Evolutionary conservation across 805 yeast genomes (phyloP).

Genomic region (Candida sithepensis): DNA sequence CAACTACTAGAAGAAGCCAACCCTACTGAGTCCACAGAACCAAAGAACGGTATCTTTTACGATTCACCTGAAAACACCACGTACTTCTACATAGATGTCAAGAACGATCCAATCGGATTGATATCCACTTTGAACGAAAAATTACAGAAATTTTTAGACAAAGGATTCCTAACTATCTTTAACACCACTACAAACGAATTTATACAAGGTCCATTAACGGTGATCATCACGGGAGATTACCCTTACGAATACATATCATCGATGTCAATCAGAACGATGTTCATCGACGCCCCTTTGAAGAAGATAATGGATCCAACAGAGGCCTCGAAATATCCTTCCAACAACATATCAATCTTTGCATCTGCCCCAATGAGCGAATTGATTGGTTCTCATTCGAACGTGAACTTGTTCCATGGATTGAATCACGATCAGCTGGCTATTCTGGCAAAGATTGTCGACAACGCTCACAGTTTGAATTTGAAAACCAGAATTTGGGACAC

Average conservation of each 20-base stretch:
- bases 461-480: slow-evolving; percentile 49
- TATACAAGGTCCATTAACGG: slow-evolving; percentile 51
- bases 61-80: slow-evolving; percentile 44
- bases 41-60: slow-evolving; percentile 38
- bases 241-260: slow-evolving; percentile 40
- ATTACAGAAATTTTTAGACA: slow-evolving; percentile 43
- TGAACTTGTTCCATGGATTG: slow-evolving; percentile 29
- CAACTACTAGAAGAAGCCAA: slow-evolving; percentile 48
- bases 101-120: slow-evolving; percentile 40
- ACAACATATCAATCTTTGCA: slow-evolving; percentile 19
- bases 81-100: slow-evolving; percentile 61
- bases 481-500: slow-evolving; percentile 70
- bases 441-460: slow-evolving; percentile 20
- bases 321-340: slow-evolving; percentile 12
- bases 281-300: slow-evolving; percentile 51
- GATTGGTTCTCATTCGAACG: slow-evolving; percentile 13
- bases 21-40: neutral
- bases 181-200: slow-evolving; percentile 33
- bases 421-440: slow-evolving; percentile 28
- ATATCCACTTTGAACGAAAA: slow-evolving; percentile 41
- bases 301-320: slow-evolving; percentile 14
- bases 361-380: slow-evolving; percentile 22
- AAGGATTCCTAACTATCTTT: slow-evolving; percentile 47
- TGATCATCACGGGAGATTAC: slow-evolving; percentile 62
- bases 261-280: slow-evolving; percentile 33